A percentile compares a stretch with the other conserved stretches of the same genome.
phyloP scores from a whole-genome alignment of 2,329 filamentous ascomycete genomes.

The Venturia asperata region DNA sequence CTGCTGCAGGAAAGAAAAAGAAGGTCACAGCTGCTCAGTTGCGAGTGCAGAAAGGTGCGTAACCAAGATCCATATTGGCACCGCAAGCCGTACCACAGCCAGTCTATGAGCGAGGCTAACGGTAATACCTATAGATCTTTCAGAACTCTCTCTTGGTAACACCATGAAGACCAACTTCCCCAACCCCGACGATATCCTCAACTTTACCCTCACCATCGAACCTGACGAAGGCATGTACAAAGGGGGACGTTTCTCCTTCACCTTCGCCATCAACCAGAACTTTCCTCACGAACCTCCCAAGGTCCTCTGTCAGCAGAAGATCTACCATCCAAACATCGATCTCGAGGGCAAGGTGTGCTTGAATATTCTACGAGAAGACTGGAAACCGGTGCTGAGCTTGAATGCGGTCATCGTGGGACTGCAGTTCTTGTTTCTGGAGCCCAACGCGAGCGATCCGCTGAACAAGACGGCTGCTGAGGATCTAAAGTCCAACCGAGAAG shows the following conservation, averaged over 20 bases:
- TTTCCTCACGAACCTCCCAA: conserved; percentile 98
- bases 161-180: conserved; percentile 79
- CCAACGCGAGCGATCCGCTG: conserved; percentile 92
- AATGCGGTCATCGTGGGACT: conserved; percentile 94
- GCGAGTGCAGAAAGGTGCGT: conserved; percentile 83
- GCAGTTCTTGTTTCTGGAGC: conserved; percentile 96
- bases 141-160: conserved; percentile 67
- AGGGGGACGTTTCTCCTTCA: conserved; percentile 78
- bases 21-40: conserved; percentile 96
- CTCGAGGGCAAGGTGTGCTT: conserved; percentile 95
- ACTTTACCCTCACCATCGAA: conserved; percentile 74
- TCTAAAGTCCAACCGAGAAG: conserved; percentile 73
- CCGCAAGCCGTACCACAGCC: conserved; percentile 1
- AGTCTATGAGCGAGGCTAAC: conserved; percentile 9
- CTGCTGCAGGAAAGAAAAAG: conserved; percentile 81
- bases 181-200: conserved; percentile 77
- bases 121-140: conserved; percentile 53
- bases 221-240: conserved; percentile 89
- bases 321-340: conserved; percentile 99
- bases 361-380: conserved; percentile 95
- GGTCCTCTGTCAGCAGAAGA: conserved; percentile 94
- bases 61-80: neutral
- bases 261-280: conserved; percentile 85
- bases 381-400: conserved; percentile 96
- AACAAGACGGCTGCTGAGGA: conserved; percentile 98